phyloP scores from a whole-genome alignment of 2,329 filamentous ascomycete species.

The Diaporthe ampelina region DNA sequence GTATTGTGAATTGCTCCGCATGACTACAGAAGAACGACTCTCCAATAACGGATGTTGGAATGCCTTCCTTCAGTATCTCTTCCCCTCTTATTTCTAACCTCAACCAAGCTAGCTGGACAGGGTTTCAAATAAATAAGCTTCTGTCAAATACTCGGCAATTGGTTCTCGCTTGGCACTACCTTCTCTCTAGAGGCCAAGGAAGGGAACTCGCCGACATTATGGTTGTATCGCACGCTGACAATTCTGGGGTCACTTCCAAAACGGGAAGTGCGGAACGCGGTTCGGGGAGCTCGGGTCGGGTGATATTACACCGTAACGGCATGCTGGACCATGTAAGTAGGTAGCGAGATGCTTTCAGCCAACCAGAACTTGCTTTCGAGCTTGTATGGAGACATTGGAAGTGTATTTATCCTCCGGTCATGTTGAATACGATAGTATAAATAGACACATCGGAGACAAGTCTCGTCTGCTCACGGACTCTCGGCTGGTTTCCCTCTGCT shows the following conservation, averaged over 20 bases:
- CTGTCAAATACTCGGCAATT: not conserved
- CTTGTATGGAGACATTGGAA: not conserved
- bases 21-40: not conserved
- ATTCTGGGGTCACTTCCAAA: not conserved
- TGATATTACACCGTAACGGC: constrained; percentile 4
- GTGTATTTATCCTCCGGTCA: not conserved
- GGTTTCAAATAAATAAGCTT: not conserved
- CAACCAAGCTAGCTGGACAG: not conserved
- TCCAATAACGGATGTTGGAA: too few species aligned
- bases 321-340: not conserved
- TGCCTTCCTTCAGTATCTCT: not conserved
- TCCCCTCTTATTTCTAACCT: not conserved
- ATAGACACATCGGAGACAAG: not conserved
- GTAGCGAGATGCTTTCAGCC: not conserved
- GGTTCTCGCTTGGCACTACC: not conserved
- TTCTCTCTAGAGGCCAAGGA: constrained; percentile 4
- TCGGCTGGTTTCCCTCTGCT: not conserved
- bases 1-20: not conserved
- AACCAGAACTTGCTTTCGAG: constrained; percentile 10
- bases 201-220: not conserved
- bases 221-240: constrained; percentile 8
- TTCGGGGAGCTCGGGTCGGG: constrained; percentile 23
- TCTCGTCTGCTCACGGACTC: not conserved
- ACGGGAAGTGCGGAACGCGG: constrained; percentile 29
- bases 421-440: not conserved